A percentile compares a stretch with the other conserved stretches of the same genome.
These are phyloP conservation scores for Domatiomyces catenatus DNA, from an alignment of 2,329 filamentous ascomycete species.

Conservation along the genomic window DNA sequence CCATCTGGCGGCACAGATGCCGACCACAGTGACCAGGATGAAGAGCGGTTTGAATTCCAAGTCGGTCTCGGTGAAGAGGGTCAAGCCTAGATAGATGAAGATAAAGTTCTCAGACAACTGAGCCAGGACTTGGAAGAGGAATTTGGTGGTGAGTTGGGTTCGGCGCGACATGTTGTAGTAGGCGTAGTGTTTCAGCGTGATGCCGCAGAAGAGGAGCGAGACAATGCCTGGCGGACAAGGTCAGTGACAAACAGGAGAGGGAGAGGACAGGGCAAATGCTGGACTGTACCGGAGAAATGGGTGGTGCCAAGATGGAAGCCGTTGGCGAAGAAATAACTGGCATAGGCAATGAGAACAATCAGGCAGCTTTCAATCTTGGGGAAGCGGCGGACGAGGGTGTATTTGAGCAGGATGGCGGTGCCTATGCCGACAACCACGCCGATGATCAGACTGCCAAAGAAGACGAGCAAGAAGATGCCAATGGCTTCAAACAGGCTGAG, in stretches of 20 bases:
- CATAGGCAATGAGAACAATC: constrained; percentile 84
- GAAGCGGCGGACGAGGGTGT: constrained; percentile 80
- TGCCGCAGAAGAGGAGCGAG: constrained; percentile 89
- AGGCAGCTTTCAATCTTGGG: constrained; percentile 95
- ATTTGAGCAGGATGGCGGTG: constrained; percentile 80
- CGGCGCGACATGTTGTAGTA: constrained; percentile 99
- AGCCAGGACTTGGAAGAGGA: constrained; percentile 84
- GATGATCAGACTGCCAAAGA: constrained; percentile 85
- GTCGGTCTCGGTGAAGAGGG: constrained; percentile 79
- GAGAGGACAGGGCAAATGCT: constrained; percentile 5
- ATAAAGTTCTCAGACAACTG: constrained; percentile 98
- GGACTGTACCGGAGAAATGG: constrained; percentile 51
- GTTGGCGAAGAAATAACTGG: constrained; percentile 95
- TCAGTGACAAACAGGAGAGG: constrained; percentile 9
- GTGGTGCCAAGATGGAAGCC: constrained; percentile 56
- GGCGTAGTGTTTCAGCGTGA: constrained; percentile 95
- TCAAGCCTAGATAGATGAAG: constrained; percentile 94
- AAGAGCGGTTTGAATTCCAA: constrained; percentile 87
- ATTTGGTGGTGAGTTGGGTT: constrained; percentile 95
- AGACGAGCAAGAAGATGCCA: constrained; percentile 86
- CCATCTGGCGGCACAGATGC: constrained; percentile 85
- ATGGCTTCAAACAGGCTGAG: constrained; percentile 79
- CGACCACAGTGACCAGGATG: constrained; percentile 79
- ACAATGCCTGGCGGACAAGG: constrained; percentile 60
- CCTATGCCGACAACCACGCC: constrained; percentile 74